Conservation (phyloP, 1,139 yeast genomes). For the Hyphopichia khmerensis region DNA sequence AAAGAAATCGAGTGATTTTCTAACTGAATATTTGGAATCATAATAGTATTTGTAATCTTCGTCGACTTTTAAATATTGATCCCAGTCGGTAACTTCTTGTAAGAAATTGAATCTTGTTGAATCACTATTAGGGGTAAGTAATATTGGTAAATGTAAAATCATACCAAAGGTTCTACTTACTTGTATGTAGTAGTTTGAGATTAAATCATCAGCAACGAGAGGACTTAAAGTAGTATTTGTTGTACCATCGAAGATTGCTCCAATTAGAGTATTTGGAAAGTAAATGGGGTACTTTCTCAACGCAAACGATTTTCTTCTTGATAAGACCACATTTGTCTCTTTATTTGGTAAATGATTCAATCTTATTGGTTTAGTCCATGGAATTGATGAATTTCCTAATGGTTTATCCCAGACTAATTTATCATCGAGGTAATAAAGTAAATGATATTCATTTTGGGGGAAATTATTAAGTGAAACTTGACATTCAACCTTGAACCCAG, state of each 20-base stretch:
- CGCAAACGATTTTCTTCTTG: constrained; percentile 25
- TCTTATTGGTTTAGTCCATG: constrained; percentile 20
- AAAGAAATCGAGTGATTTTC: constrained; percentile 1
- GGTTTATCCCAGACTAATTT: constrained; percentile 24
- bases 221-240: constrained; percentile 1
- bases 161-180: not conserved
- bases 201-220: constrained; percentile 2
- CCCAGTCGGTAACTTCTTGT: constrained; percentile 1
- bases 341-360: constrained; percentile 3
- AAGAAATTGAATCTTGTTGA: constrained; percentile 1
- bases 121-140: constrained; percentile 3
- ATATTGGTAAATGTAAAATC: constrained; percentile 1
- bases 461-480: constrained; percentile 16
- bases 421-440: constrained; percentile 32
- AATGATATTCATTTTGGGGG: constrained; percentile 16
- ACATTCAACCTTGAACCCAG: constrained; percentile 34
- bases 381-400: constrained; percentile 23
- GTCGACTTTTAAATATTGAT: constrained; percentile 1
- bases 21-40: not conserved
- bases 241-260: constrained; percentile 18
- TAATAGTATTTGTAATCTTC: constrained; percentile 2
- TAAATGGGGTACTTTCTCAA: constrained; percentile 22
- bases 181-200: constrained; percentile 3
- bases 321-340: constrained; percentile 12
- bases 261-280: constrained; percentile 25